A percentile compares a stretch with the other conserved stretches of the same genome.
Evolutionary conservation across 2,329 filamentous ascomycete genomes (phyloP).

Genomic region (Neocucurbitaria cava): DNA sequence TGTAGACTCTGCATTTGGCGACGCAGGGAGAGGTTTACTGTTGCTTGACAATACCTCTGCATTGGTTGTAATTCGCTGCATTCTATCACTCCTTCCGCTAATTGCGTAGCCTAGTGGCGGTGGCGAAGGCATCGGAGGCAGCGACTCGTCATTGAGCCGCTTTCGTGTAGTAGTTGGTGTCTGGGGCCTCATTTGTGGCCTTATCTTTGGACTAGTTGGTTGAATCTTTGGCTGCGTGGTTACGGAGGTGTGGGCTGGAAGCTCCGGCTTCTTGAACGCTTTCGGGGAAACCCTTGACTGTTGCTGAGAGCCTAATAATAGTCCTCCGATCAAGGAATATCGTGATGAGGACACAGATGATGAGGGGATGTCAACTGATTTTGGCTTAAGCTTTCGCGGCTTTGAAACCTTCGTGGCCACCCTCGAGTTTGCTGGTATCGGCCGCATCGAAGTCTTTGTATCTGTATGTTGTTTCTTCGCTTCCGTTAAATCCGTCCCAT

Average conservation of each 20-base stretch:
- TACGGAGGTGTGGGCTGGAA: conserved; percentile 10
- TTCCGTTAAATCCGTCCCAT: neutral
- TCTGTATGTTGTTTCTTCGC: no score
- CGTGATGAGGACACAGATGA: conserved; percentile 6
- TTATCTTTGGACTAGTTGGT: conserved; percentile 3
- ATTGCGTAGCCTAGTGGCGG: conserved; percentile 11
- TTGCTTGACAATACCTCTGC: conserved; percentile 50
- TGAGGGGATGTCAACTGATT: neutral
- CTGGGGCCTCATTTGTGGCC: conserved; percentile 2
- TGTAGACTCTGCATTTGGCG: conserved; percentile 47
- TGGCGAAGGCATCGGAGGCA: conserved; percentile 15
- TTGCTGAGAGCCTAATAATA: conserved; percentile 15
- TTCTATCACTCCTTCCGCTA: conserved; percentile 6
- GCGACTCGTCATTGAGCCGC: conserved; percentile 1
- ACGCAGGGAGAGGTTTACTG: conserved; percentile 51
- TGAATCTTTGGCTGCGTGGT: conserved; percentile 7
- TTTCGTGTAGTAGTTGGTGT: conserved; percentile 12
- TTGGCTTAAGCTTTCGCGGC: conserved; percentile 1
- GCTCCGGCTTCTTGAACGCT: conserved; percentile 26
- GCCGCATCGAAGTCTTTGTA: neutral
- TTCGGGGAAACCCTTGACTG: conserved; percentile 2
- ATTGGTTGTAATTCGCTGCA: conserved; percentile 5
- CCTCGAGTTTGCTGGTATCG: neutral
- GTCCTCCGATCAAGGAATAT: conserved; percentile 18
- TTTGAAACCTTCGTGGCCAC: neutral